Percentiles rank a stretch among this genome's conserved stretches.
Conservation (phyloP, 305 asterid species). For the Fraxinus latifolia region DNA sequence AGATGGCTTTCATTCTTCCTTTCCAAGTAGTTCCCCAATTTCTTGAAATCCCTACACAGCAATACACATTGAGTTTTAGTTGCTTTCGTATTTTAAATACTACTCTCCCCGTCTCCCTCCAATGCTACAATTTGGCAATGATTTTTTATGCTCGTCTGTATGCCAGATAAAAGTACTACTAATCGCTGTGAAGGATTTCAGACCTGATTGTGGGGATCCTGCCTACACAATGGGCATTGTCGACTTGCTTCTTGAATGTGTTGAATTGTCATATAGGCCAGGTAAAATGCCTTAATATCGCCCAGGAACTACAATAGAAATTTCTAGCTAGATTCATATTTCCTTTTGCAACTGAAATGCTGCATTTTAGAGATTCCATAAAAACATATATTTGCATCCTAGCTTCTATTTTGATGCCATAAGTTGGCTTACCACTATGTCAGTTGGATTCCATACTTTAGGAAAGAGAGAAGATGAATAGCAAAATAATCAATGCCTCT, state of each 20-base stretch:
- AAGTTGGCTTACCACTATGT: constrained; percentile 11
- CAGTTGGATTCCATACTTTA: background rate
- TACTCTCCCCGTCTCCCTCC: background rate
- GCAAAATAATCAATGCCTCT: background rate
- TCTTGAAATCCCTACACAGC: background rate
- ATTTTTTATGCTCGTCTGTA: constrained; percentile 23
- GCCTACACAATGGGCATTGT: constrained; percentile 98
- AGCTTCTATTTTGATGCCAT: constrained; percentile 18
- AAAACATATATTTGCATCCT: constrained; percentile 6
- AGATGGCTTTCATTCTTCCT: background rate
- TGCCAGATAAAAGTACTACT: constrained; percentile 85
- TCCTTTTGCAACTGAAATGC: constrained; percentile 13
- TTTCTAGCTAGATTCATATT: constrained; percentile 12
- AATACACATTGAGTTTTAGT: background rate
- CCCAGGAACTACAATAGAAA: too few species aligned
- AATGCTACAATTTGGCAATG: background rate
- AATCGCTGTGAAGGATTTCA: constrained; percentile 88
- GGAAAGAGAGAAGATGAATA: background rate
- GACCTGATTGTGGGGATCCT: constrained; percentile 87
- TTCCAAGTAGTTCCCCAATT: background rate
- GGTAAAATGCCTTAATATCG: constrained; percentile 48
- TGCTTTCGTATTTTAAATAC: background rate
- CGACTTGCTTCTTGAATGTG: constrained; percentile 95
- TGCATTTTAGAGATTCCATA: constrained; percentile 6
- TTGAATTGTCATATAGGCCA: constrained; percentile 81